Evolutionary conservation across 78 protist genomes (phyloP).

Genomic region (Pigoraptor vietnamica): DNA sequence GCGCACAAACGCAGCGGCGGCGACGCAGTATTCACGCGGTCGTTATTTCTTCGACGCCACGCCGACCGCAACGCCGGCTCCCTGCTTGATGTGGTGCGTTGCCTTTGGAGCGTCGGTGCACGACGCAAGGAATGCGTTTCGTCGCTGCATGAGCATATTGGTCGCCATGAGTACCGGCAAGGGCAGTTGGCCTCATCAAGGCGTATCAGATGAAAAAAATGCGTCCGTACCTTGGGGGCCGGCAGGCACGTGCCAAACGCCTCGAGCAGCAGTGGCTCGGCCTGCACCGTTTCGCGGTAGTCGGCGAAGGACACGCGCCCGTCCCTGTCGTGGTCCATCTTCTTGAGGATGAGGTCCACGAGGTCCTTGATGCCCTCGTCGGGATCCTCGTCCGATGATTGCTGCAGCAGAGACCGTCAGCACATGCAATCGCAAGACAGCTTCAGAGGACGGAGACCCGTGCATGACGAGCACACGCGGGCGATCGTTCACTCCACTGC

Average conservation of each 20-base stretch:
- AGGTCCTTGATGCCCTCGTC: not conserved
- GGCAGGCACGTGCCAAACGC: not conserved
- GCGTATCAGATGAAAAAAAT: not conserved
- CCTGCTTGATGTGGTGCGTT: not conserved
- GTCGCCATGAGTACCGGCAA: not conserved
- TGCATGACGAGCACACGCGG: not conserved
- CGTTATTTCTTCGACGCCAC: no score
- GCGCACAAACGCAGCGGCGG: no score
- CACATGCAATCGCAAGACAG: not conserved
- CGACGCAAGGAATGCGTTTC: not conserved
- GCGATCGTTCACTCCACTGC: no score
- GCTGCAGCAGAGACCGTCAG: not conserved
- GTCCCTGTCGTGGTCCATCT: slow-evolving; percentile 1
- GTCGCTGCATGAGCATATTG: no score
- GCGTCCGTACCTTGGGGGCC: not conserved
- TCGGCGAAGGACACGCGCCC: not conserved
- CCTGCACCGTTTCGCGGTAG: not conserved
- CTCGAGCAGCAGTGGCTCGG: slow-evolving; percentile 6
- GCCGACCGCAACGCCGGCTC: not conserved
- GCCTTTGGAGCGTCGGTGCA: not conserved
- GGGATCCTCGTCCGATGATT: not conserved
- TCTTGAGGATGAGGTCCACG: not conserved
- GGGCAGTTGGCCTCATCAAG: not conserved
- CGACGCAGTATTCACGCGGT: no score
- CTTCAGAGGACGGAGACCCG: not conserved